phyloP scores from a whole-genome alignment of 345 rosid genomes.

The Hibiscus syriacus region DNA sequence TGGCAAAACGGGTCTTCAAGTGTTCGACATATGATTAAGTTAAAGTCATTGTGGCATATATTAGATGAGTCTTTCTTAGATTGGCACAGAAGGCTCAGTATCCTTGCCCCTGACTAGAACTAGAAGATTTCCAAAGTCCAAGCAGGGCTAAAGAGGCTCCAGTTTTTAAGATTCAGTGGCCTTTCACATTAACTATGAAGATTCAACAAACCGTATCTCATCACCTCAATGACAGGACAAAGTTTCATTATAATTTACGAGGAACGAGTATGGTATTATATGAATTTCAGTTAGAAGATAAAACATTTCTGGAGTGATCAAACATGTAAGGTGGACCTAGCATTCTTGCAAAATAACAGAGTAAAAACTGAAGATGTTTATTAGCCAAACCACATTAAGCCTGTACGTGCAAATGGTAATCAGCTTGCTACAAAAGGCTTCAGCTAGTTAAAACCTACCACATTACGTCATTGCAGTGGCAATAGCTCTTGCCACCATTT shows the following conservation, averaged over 20 bases:
- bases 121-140: background rate
- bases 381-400: conserved; percentile 1
- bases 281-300: background rate
- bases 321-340: background rate
- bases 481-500: background rate
- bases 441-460: background rate
- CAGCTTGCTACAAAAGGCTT: background rate
- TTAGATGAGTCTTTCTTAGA: background rate
- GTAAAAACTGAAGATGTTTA: background rate
- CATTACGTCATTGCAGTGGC: background rate
- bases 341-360: background rate
- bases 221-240: background rate
- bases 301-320: background rate
- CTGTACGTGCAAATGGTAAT: background rate
- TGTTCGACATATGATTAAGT: background rate
- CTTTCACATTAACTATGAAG: background rate
- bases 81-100: background rate
- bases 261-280: background rate
- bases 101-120: background rate
- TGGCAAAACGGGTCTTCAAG: background rate
- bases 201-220: background rate
- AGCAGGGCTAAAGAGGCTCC: background rate
- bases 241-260: background rate
- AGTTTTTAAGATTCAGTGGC: background rate
- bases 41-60: background rate